A percentile compares a stretch with the other conserved stretches of the same genome.
Conservation (phyloP, 2,329 filamentous ascomycete genomes). For the Rugonectria rugulosa region DNA sequence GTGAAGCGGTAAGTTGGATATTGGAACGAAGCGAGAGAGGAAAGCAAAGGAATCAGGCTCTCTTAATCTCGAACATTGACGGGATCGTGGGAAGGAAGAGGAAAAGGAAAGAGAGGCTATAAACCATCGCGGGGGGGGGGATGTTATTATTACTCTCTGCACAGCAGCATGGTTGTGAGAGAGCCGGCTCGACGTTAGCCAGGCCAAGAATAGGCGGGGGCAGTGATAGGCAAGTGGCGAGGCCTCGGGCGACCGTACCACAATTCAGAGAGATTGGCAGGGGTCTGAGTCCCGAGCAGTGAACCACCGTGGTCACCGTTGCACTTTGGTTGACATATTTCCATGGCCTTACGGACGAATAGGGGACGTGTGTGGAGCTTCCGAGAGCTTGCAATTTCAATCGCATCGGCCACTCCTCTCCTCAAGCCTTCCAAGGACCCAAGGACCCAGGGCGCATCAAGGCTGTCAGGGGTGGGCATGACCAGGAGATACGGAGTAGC, state of each 20-base stretch:
- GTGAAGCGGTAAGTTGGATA: constrained; percentile 74
- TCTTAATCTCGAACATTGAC: constrained; percentile 59
- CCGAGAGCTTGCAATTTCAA: constrained; percentile 37
- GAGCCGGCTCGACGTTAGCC: constrained; percentile 5
- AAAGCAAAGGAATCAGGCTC: constrained; percentile 56
- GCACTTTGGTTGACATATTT: constrained; percentile 36
- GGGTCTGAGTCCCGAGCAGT: constrained; percentile 29
- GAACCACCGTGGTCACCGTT: constrained; percentile 38
- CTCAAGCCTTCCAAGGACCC: not conserved
- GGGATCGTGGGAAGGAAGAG: constrained; percentile 50
- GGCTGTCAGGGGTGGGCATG: not conserved
- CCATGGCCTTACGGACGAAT: constrained; percentile 30
- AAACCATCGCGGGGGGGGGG: constrained; percentile 3
- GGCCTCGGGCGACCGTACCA: constrained; percentile 7
- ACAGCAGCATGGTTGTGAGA: constrained; percentile 9
- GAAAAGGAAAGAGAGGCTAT: constrained; percentile 23
- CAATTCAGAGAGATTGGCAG: constrained; percentile 30
- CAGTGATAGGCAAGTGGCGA: constrained; percentile 25
- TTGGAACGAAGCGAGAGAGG: constrained; percentile 56
- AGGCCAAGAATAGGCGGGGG: constrained; percentile 28
- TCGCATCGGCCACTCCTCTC: constrained; percentile 21
- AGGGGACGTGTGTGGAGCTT: constrained; percentile 39
- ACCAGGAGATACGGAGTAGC: not conserved
- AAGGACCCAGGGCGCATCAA: too few relatives aligned
- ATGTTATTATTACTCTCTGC: constrained; percentile 14